Base-by-base conservation (phyloP, 2,329 filamentous ascomycete genomes). In the Fusarium falciforme region DNA sequence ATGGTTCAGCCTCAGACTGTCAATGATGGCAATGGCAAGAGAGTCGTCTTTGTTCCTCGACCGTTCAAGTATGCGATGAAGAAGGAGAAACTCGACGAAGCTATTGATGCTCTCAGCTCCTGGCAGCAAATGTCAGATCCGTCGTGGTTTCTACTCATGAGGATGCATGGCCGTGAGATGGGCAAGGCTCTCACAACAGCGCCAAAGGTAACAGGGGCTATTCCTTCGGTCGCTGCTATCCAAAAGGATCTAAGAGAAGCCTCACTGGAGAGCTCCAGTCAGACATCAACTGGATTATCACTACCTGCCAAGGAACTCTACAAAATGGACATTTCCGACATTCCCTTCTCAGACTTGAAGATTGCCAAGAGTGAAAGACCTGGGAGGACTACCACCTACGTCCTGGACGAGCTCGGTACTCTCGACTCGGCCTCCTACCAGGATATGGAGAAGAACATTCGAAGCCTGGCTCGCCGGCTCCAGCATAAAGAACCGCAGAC, bases 81-180 rank as follows among this genome's bases (percentile, higher is more conserved):
- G 16, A 62, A 49, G 20, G 22, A 62, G 42, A 62, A 29, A 22
- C 60, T 62, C 20, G 31, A 62, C 31, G 42, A 55, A 22, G 29
- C 66, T n/a, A 64, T 68, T n/a, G 22, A 33, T 11, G 64, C 54
- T 17, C 27, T 70, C 7, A 61, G 65, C 35, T 64, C 44, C 14
- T 70, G 68, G 65, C 44, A 64, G 36, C 59, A 57, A 27, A 61
- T 40, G 17, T 70, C 52, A 5, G 65, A 70, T n/a, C 68, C 64
- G 6, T 64, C 40, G 3, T 70, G 68, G 68, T 70, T 67, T 40
- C 29, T 64, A 0, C 25, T 68, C 16, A 57, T 64, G 60, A 65
- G 66, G 44, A 42, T 55, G 42, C 31, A 54, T 14, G 22, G 22
- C 4, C 20, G n/a, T 20, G 31, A 25, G 31, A 36, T 62, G 31